Conservation (phyloP, 164 flowering plant genomes). For the Piper longum region DNA sequence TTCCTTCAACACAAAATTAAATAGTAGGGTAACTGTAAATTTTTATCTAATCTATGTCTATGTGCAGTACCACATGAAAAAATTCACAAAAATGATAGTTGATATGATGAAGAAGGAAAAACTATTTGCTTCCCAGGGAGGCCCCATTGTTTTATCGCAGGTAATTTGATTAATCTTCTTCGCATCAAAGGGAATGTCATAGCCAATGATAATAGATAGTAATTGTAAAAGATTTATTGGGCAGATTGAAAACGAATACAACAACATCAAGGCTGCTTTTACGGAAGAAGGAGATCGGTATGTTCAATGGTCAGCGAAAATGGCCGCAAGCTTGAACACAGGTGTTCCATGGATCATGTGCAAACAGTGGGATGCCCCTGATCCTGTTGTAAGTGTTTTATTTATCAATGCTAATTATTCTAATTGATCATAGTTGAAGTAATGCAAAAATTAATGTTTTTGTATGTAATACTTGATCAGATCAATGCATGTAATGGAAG, state of each 20-base stretch:
- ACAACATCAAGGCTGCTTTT: constrained; percentile 40
- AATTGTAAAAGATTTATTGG: background rate
- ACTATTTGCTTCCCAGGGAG: constrained; percentile 44
- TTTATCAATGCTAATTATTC: too few species aligned
- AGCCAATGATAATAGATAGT: background rate
- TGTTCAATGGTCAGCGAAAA: constrained; percentile 76
- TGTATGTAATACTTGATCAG: constrained; percentile 14
- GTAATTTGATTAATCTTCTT: constrained; percentile 2
- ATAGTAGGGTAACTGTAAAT: too few species aligned
- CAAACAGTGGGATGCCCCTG: constrained; percentile 89
- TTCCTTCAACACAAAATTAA: too few species aligned
- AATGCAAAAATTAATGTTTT: too few species aligned
- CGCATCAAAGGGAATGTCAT: too few species aligned
- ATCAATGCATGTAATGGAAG: constrained; percentile 93
- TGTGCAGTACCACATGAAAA: constrained; percentile 38
- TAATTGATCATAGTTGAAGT: too few species aligned
- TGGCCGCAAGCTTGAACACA: constrained; percentile 36
- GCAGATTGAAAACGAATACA: constrained; percentile 92
- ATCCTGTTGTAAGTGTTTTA: constrained; percentile 37
- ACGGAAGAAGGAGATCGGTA: constrained; percentile 33
- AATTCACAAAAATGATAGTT: constrained; percentile 24
- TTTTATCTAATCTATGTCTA: constrained; percentile 17
- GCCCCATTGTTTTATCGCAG: constrained; percentile 47
- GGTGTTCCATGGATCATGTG: constrained; percentile 99
- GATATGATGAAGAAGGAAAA: constrained; percentile 33